Conservation (phyloP, 139 green algal species). For the Closterium sp. region DNA sequence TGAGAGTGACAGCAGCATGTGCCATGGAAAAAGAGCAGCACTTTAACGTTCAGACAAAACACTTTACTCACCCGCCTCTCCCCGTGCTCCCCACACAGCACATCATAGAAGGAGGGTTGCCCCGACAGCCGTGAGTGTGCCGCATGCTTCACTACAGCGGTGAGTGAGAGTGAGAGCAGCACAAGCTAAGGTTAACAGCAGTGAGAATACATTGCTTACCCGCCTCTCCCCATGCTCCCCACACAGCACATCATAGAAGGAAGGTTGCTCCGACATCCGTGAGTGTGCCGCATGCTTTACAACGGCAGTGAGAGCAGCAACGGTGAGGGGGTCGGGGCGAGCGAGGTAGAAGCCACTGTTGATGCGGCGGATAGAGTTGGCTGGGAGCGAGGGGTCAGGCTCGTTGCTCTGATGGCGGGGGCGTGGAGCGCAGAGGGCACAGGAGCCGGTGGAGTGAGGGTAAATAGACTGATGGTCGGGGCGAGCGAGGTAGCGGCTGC, state of each 20-base stretch:
- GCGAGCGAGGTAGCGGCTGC: neutral
- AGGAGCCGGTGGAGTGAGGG: no score
- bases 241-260: conserved; percentile 4
- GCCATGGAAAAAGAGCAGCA: neutral
- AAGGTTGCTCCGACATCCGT: conserved; percentile 1
- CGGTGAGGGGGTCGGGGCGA: conserved; percentile 19
- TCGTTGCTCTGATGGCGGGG: conserved; percentile 4
- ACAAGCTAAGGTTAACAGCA: no score
- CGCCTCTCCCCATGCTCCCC: neutral
- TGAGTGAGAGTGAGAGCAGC: no score
- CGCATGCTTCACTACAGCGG: no score
- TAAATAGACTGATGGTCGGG: no score
- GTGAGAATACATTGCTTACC: neutral
- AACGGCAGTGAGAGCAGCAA: conserved; percentile 29
- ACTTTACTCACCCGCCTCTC: neutral
- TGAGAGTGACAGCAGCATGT: no score
- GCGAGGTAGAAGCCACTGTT: conserved; percentile 49
- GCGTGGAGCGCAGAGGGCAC: no score
- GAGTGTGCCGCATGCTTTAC: conserved; percentile 22
- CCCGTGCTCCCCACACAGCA: conserved; percentile 2
- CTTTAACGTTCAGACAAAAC: no score
- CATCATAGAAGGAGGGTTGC: neutral
- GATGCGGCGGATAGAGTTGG: neutral
- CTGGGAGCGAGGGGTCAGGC: neutral
- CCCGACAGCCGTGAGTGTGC: neutral